These are phyloP conservation scores for Aspergillus unguis DNA, from an alignment of 2,329 filamentous ascomycete genomes.

Conservation along the genomic window DNA sequence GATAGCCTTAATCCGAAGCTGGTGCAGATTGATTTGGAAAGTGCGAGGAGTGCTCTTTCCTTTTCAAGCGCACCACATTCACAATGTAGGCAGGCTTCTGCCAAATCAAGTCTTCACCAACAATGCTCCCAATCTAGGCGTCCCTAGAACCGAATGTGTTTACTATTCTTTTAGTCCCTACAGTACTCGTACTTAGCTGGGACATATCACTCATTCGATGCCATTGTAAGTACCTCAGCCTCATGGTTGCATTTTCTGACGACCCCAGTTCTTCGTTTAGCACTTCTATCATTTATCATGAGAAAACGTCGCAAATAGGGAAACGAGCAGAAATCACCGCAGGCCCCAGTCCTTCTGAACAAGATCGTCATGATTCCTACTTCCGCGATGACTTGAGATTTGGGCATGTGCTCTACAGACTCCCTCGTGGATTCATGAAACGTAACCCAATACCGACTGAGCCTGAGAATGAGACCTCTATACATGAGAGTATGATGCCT, in stretches of 20 bases:
- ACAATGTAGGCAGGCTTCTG: too few relatives aligned
- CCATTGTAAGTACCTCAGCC: not conserved
- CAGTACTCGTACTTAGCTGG: not conserved
- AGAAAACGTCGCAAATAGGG: not conserved
- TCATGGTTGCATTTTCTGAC: not conserved
- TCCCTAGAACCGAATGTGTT: not conserved
- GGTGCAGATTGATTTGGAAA: too few relatives aligned
- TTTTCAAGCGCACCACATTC: too few relatives aligned
- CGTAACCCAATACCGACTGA: not conserved
- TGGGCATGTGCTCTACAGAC: not conserved
- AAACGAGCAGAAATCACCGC: not conserved
- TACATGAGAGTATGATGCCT: not conserved
- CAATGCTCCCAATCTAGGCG: not conserved
- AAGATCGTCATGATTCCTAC: not conserved
- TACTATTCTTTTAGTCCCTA: not conserved
- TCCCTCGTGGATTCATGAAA: not conserved
- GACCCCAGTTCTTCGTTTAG: slow-evolving; percentile 3
- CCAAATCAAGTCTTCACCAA: not conserved
- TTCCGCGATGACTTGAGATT: not conserved
- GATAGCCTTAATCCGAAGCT: too few relatives aligned
- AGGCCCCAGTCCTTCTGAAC: not conserved
- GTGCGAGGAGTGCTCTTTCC: too few relatives aligned
- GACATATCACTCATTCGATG: not conserved
- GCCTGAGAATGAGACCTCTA: not conserved
- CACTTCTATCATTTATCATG: slow-evolving; percentile 7